Evolutionary conservation across 2,329 filamentous ascomycete genomes (phyloP).

Genomic region (Hortaea werneckii): DNA sequence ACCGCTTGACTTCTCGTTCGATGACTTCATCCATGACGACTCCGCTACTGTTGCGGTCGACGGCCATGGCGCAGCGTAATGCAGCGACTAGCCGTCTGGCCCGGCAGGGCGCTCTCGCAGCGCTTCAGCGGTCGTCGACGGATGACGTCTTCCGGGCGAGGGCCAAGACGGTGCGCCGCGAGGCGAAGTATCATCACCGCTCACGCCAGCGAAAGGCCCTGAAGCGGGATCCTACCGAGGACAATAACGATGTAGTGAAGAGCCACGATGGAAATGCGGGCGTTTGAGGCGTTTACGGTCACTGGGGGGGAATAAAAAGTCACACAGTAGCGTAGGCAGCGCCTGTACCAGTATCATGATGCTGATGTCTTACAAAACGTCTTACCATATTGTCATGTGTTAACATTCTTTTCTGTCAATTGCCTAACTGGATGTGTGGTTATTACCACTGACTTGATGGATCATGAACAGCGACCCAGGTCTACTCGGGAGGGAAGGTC

Average conservation of each 20-base stretch:
- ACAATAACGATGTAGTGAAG: background rate
- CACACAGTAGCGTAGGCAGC: too few relatives aligned
- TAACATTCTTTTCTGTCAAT: too few relatives aligned
- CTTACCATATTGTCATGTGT: too few relatives aligned
- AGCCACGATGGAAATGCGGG: background rate
- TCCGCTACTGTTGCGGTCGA: conserved; percentile 32
- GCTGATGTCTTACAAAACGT: background rate
- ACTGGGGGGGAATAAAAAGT: too few relatives aligned
- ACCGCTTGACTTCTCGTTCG: conserved; percentile 25
- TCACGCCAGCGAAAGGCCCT: background rate
- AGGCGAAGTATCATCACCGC: background rate
- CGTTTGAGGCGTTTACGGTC: background rate
- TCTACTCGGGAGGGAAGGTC: too few relatives aligned
- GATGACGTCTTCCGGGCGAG: conserved; percentile 1
- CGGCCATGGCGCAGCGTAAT: conserved; percentile 33
- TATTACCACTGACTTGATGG: too few relatives aligned
- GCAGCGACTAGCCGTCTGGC: conserved; percentile 39
- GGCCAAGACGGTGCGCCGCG: background rate
- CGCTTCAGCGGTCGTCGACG: conserved; percentile 14
- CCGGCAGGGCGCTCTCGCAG: conserved; percentile 25
- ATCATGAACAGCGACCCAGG: too few relatives aligned
- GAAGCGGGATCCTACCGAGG: background rate
- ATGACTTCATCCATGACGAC: conserved; percentile 30
- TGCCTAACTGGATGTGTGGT: too few relatives aligned
- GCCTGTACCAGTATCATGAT: background rate